Percentiles rank a stretch among this genome's conserved stretches.
Conservation (phyloP, 2,329 filamentous ascomycete species). For the Stagonosporopsis vannaccii region DNA sequence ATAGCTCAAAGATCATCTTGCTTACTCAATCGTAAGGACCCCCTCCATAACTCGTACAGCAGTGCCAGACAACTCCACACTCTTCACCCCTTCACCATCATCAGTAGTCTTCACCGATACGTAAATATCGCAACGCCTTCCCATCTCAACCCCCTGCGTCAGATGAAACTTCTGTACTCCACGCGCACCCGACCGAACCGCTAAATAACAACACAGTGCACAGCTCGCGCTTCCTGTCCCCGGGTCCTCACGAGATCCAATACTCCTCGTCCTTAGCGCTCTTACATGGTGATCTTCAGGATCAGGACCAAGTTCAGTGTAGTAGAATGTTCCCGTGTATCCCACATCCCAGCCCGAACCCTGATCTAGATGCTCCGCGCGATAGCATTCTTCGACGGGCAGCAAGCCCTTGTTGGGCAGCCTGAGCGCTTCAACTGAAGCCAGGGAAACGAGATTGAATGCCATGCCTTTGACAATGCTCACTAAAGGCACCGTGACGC, state of each 20-base stretch:
- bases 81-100: slow-evolving; percentile 44
- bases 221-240: slow-evolving; percentile 59
- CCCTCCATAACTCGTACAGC: slow-evolving; percentile 51
- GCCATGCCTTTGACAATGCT: slow-evolving; percentile 74
- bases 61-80: slow-evolving; percentile 50
- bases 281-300: slow-evolving; percentile 20
- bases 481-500: slow-evolving; percentile 38
- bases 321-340: slow-evolving; percentile 57
- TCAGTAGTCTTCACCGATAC: slow-evolving; percentile 52
- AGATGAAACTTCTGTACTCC: slow-evolving; percentile 42
- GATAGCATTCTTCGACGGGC: slow-evolving; percentile 33
- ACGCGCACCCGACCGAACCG: slow-evolving; percentile 34
- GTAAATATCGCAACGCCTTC: slow-evolving; percentile 56
- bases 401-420: slow-evolving; percentile 47
- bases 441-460: slow-evolving; percentile 69
- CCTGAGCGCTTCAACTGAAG: slow-evolving; percentile 59
- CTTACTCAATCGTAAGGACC: slow-evolving; percentile 8
- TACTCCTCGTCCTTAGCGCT: slow-evolving; percentile 65
- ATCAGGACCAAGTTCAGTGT: slow-evolving; percentile 62
- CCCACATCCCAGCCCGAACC: slow-evolving; percentile 58
- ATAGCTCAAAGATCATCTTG: not conserved
- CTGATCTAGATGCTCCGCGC: slow-evolving; percentile 40
- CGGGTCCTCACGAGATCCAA: slow-evolving; percentile 57
- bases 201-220: slow-evolving; percentile 52
- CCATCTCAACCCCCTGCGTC: slow-evolving; percentile 60